Conservation (phyloP, 2,329 filamentous ascomycete species). For the Colletotrichum viniferum region DNA sequence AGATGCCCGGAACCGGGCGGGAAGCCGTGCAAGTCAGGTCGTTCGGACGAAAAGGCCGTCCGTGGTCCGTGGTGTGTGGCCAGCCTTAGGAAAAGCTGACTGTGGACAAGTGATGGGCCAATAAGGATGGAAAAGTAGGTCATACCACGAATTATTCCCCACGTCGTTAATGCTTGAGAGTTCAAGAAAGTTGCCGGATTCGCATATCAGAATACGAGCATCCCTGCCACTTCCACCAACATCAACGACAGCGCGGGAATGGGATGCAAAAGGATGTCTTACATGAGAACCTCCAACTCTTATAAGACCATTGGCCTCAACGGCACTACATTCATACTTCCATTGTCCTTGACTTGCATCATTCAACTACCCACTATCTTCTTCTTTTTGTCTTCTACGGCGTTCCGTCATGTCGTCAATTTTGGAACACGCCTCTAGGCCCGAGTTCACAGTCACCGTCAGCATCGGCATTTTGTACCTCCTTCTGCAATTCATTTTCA, state of each 20-base stretch:
- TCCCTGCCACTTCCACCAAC: not conserved
- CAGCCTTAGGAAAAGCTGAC: not conserved
- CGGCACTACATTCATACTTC: not conserved
- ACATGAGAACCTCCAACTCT: not conserved
- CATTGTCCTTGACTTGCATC: not conserved
- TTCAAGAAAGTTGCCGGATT: not conserved
- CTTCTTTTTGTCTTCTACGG: rapidly evolving
- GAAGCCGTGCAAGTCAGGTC: not conserved
- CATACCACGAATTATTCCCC: not conserved
- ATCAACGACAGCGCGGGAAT: not conserved
- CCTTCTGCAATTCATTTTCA: not conserved
- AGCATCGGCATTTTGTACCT: not conserved
- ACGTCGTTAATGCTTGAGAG: rapidly evolving
- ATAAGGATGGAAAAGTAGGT: not conserved
- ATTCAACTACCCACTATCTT: not conserved
- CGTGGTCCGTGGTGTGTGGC: not conserved
- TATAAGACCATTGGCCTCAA: not conserved
- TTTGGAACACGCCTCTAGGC: not conserved
- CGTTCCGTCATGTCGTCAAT: not conserved
- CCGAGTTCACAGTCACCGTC: not conserved
- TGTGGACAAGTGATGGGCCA: not conserved
- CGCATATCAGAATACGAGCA: not conserved
- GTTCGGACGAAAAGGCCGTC: not conserved
- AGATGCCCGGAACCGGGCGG: not conserved
- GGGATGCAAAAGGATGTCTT: not conserved